phyloP scores from a whole-genome alignment of 148 eudicot species.

The Rhododendron simsii region DNA sequence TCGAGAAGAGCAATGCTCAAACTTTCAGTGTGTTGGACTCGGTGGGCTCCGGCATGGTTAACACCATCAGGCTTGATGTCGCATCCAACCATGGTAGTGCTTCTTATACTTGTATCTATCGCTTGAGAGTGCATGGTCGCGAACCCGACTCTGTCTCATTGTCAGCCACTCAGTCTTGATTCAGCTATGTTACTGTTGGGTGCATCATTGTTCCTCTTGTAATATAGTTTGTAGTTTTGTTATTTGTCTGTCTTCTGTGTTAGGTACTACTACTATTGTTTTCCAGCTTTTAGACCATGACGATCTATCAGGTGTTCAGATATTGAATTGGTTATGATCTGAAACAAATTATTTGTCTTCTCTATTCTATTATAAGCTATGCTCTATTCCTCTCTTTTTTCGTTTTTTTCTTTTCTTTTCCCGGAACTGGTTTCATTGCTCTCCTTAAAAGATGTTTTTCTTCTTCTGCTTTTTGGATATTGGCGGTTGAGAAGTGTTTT shows the following conservation, averaged over 20 bases:
- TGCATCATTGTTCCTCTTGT: neutral
- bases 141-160: conserved; percentile 46
- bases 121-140: conserved; percentile 82
- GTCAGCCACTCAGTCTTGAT: conserved; percentile 27
- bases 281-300: neutral
- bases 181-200: neutral
- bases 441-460: neutral
- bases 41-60: conserved; percentile 32
- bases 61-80: conserved; percentile 68
- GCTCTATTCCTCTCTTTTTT: neutral
- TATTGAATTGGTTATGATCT: neutral
- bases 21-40: conserved; percentile 55
- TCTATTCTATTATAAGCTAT: neutral
- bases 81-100: conserved; percentile 74
- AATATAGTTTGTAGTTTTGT: conserved; percentile 1
- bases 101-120: conserved; percentile 79
- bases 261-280: neutral
- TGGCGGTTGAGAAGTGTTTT: neutral
- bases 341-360: neutral
- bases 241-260: neutral
- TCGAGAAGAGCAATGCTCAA: conserved; percentile 86
- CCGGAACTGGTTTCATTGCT: neutral
- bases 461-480: neutral
- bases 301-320: neutral
- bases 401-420: neutral